Evolutionary conservation across 371 early-diverging fungal genomes (phyloP).

Genomic region (Mortierella sp.): DNA sequence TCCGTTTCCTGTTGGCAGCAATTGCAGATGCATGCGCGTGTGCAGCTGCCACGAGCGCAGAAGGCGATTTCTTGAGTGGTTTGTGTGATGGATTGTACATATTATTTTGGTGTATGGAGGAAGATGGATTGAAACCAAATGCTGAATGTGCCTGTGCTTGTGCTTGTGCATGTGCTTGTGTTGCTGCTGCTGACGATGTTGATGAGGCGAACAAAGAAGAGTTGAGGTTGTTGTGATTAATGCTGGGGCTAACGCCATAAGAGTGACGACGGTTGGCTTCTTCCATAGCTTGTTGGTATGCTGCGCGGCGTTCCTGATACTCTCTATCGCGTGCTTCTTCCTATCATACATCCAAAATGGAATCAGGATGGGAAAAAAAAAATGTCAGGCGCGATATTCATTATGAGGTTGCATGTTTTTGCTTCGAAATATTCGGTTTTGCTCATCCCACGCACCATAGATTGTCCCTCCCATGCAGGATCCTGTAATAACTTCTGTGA

Average conservation of each 20-base stretch:
- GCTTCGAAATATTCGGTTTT: neutral
- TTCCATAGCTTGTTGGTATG: slow-evolving; percentile 43
- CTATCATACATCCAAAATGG: neutral
- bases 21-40: slow-evolving; percentile 39
- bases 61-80: slow-evolving; percentile 18
- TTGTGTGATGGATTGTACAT: neutral
- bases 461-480: slow-evolving; percentile 49
- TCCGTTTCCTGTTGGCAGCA: slow-evolving; percentile 40
- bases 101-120: neutral
- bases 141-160: neutral
- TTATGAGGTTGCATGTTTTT: neutral
- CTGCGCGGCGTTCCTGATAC: slow-evolving; percentile 30
- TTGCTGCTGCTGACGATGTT: neutral
- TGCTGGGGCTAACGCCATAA: neutral
- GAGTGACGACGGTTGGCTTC: slow-evolving; percentile 30
- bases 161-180: neutral
- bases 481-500: slow-evolving; percentile 35
- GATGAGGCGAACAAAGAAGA: neutral
- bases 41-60: slow-evolving; percentile 25
- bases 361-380: neutral
- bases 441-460: slow-evolving; percentile 18
- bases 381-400: neutral
- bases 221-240: neutral
- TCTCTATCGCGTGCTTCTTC: slow-evolving; percentile 40
- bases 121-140: neutral